Base-by-base conservation (phyloP, 345 rosid genomes). In the Gossypioides kirkii region DNA sequence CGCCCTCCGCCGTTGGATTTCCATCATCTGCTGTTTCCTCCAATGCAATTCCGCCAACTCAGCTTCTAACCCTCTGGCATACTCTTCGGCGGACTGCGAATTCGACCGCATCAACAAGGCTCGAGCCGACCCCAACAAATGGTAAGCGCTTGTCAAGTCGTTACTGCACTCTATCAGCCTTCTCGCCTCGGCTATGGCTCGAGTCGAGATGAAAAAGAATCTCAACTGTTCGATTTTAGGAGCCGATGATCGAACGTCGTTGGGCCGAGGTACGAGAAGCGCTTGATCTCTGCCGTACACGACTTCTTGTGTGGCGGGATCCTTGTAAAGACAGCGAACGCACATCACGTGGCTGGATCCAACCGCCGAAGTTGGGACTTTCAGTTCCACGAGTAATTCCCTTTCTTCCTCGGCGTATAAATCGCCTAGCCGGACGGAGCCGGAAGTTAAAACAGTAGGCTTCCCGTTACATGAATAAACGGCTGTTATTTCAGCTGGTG, bases 121-220 rank as follows among this genome's bases (percentile, higher is more conserved):
- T 66, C 92, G 92, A 25, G 97, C 89, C 20, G 98, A 87, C 0
- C 85, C 86, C 61, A 94, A 59, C 84, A 94, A 71, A 22, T 84
- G 89, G 71, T 86, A 80, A 20, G 96, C 96, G 69, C 88, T 90
- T 2, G 85, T 84, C 58, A 80, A 82, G 59, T 94, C 96, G 14
- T 79, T 82, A 10, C 53, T 26, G 65, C 77, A 80, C 42, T 88
- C 94, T 0, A 84, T 72, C 36, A 90, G 75, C 64, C 97, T 84
- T 76, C 92, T 74, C 6, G 97, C 87, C 81, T 94, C 97, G 4
- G 94, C 97, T 5, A 90, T 72, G 3, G 97, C 98, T 23, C 94
- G 86, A 0, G 89, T 90, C 22, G 80, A 47, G 55, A 94, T 73
- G 69, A 91, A 93, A 36, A 86, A 70, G 69, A 79, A 85, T 53